Base-by-base conservation (phyloP, 2,329 filamentous ascomycete genomes). In the Diaporthe humulicola region DNA sequence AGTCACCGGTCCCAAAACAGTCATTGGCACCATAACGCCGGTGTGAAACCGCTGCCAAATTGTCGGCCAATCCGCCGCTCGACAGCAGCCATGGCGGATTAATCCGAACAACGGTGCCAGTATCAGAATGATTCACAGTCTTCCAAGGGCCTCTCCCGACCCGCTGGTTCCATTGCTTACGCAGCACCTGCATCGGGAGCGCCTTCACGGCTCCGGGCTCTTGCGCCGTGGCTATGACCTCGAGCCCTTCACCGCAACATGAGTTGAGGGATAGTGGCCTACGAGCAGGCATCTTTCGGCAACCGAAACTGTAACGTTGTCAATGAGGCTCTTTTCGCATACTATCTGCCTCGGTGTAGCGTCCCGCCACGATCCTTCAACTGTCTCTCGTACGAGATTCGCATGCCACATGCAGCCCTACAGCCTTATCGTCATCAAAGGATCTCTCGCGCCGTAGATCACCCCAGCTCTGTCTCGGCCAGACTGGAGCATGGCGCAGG, bases 341-440 rank as follows among this genome's bases (percentile, higher is more conserved):
- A 30, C 48, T 5, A 38, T 25, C 45, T 64, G 70, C 15, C 36
- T 42, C 28, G 12, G 14, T 61, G 14, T 36, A 52, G 42, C 56
- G 40, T 61, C 17, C 57, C 19, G 64, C 57, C 57, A 14, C 33
- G 15, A 30, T 42, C 5, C 38, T 38, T 6, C 57, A 19, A 54
- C 40, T 28, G 19, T 36, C 57, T 64, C 57, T 72, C 57, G 70
- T 64, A 72, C 57, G 42, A 54, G 57, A 25, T 17, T 42, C 50
- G 70, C 57, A 72, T 54, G 33, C 45, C 56, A 52, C 33, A 52
- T 72, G 70, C 70, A 72, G 70, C 70, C 70, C 70, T 72, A 72
- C 70, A 72, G 70, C 57, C 70, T 72, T 52, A 61, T 64, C 45
- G 60, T 54, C 70, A 40, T 72, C 70, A 36, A 40, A 54, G 30